Evolutionary conservation across 805 yeast genomes (phyloP).

Genomic region (Hanseniaspora thailandica): DNA sequence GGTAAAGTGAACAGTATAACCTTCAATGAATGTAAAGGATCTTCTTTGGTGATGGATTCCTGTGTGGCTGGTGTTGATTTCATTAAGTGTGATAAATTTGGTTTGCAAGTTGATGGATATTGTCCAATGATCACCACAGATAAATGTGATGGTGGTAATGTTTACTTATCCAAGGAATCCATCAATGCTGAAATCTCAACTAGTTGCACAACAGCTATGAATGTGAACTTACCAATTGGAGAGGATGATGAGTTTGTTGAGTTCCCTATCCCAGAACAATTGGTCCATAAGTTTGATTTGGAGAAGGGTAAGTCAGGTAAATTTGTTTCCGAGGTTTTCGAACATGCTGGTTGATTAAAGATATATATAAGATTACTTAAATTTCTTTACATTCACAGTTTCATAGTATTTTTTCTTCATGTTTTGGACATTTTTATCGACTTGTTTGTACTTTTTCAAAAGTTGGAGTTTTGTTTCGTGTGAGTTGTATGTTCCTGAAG

Average conservation of each 20-base stretch:
- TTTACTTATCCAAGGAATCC: constrained; percentile 66
- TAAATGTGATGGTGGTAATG: constrained; percentile 73
- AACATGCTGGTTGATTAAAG: constrained; percentile 53
- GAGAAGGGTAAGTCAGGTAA: constrained; percentile 37
- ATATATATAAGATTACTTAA: constrained; percentile 1
- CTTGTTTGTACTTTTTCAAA: constrained; percentile 17
- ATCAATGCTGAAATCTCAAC: constrained; percentile 68
- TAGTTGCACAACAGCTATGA: constrained; percentile 72
- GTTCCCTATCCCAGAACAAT: constrained; percentile 81
- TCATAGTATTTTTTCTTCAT: constrained; percentile 2
- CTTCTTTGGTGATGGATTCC: constrained; percentile 71
- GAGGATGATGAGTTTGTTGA: constrained; percentile 68
- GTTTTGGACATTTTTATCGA: background rate
- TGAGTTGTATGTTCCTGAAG: constrained; percentile 20
- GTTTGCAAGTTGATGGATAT: constrained; percentile 70
- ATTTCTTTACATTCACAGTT: constrained; percentile 2
- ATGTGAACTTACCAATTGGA: constrained; percentile 66
- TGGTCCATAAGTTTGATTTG: constrained; percentile 49
- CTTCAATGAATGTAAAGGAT: constrained; percentile 55
- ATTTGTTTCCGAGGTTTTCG: constrained; percentile 60
- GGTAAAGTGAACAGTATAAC: constrained; percentile 90
- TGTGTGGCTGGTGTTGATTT: constrained; percentile 81
- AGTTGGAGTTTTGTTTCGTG: constrained; percentile 22
- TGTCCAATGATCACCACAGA: constrained; percentile 80
- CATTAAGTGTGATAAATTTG: constrained; percentile 69